These are phyloP conservation scores for Favolaschia claudopus DNA, from an alignment of 768 basidiomycete genomes.

Conservation along the genomic window DNA sequence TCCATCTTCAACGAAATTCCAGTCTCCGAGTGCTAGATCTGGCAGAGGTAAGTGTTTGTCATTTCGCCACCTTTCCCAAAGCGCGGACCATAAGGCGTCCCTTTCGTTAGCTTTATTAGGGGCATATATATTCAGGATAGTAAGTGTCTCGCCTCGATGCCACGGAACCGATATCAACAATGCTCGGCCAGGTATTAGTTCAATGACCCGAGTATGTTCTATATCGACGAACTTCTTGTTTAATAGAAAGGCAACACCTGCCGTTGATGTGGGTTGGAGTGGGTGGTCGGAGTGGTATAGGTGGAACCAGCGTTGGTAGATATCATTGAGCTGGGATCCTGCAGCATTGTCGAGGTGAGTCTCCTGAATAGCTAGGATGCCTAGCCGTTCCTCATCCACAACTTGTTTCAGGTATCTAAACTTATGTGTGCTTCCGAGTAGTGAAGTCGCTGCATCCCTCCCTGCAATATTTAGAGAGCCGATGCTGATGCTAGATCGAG, in stretches of 20 bases:
- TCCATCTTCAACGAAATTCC: conserved; percentile 34
- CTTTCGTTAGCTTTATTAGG: background rate
- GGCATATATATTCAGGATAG: conserved; percentile 8
- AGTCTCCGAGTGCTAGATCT: conserved; percentile 29
- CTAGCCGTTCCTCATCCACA: background rate
- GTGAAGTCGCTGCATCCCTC: background rate
- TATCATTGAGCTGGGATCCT: background rate
- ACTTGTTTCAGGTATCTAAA: background rate
- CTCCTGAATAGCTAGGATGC: background rate
- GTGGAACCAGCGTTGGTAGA: background rate
- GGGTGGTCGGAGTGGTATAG: background rate
- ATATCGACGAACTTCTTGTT: background rate
- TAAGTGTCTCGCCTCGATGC: background rate
- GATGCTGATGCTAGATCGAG: background rate
- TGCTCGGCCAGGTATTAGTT: background rate
- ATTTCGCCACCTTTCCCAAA: background rate
- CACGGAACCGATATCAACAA: background rate
- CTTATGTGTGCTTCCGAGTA: background rate
- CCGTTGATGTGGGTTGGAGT: background rate
- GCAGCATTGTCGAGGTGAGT: background rate
- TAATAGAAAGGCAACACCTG: background rate
- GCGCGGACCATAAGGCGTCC: background rate
- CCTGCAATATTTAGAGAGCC: background rate
- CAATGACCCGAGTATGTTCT: background rate
- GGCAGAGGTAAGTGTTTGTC: background rate